These are phyloP conservation scores for Didymellaceae sp. DNA, from an alignment of 2,329 filamentous ascomycete species.

Conservation along the genomic window DNA sequence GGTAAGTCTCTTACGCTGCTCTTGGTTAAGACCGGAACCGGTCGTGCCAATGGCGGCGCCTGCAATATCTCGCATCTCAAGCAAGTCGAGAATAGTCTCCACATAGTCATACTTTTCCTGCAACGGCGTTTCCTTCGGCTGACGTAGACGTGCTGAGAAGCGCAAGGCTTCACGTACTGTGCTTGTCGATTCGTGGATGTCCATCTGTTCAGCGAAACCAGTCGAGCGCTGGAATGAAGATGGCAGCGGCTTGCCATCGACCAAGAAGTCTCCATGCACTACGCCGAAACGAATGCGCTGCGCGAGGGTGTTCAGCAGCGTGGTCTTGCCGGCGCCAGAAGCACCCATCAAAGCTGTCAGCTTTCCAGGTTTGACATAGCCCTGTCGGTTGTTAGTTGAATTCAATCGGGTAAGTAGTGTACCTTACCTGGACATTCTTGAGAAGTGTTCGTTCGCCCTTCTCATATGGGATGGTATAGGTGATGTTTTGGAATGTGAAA, in stretches of 20 bases:
- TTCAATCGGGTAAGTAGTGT: neutral
- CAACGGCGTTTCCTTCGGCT: constrained; percentile 63
- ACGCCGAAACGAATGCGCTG: constrained; percentile 55
- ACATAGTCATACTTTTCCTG: constrained; percentile 70
- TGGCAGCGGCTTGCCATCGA: constrained; percentile 49
- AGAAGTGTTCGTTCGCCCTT: constrained; percentile 57
- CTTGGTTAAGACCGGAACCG: constrained; percentile 59
- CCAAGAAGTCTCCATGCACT: constrained; percentile 54
- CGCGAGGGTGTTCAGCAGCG: constrained; percentile 45
- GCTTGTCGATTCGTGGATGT: constrained; percentile 67
- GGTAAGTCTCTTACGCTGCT: constrained; percentile 71
- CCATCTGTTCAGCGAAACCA: constrained; percentile 74
- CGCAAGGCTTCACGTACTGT: constrained; percentile 70
- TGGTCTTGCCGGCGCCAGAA: constrained; percentile 60
- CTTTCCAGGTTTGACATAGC: constrained; percentile 91
- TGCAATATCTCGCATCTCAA: constrained; percentile 70
- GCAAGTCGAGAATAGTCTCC: constrained; percentile 67
- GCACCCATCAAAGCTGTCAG: constrained; percentile 79
- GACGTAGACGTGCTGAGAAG: constrained; percentile 69
- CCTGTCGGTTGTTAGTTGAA: constrained; percentile 42
- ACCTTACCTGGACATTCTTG: constrained; percentile 59
- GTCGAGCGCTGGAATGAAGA: constrained; percentile 83
- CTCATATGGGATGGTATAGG: constrained; percentile 70
- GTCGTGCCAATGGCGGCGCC: constrained; percentile 68
- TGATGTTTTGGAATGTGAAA: constrained; percentile 85